Conservation (phyloP, 768 basidiomycete species). For the Lactifluus piperatus region DNA sequence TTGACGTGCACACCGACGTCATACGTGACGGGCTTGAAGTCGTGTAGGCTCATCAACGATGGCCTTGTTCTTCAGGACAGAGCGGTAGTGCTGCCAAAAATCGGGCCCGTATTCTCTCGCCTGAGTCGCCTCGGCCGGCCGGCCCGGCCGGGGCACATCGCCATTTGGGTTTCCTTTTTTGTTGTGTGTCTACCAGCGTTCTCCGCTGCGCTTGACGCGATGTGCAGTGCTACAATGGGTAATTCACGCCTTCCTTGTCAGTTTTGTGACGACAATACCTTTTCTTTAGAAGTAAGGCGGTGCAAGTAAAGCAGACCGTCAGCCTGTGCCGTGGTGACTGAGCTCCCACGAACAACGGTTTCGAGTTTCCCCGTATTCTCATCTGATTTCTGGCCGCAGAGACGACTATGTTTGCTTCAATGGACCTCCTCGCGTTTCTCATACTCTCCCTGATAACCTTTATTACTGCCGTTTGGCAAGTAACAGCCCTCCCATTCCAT, state of each 20-base stretch:
- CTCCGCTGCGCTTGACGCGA: no score
- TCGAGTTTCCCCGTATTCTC: background rate
- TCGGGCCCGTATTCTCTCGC: no score
- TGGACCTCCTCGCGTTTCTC: background rate
- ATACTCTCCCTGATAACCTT: background rate
- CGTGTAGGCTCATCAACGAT: constrained; percentile 78
- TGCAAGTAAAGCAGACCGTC: no score
- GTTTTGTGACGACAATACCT: background rate
- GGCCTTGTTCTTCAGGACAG: constrained; percentile 84
- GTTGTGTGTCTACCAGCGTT: background rate
- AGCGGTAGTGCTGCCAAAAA: constrained; percentile 89
- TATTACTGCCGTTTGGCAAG: background rate
- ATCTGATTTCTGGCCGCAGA: background rate
- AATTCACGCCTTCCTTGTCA: background rate
- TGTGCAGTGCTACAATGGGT: no score
- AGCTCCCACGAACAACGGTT: background rate
- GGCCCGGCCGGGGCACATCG: background rate
- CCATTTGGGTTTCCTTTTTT: background rate
- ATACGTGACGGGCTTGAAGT: constrained; percentile 93
- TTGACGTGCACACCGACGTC: constrained; percentile 85
- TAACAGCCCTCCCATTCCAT: background rate
- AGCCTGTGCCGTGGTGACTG: background rate
- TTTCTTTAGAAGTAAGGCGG: no score
- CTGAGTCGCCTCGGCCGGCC: no score
- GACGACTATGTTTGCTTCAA: background rate